Base-by-base conservation (phyloP, 495 filamentous ascomycete genomes). In the Penicillium cataractarum region DNA sequence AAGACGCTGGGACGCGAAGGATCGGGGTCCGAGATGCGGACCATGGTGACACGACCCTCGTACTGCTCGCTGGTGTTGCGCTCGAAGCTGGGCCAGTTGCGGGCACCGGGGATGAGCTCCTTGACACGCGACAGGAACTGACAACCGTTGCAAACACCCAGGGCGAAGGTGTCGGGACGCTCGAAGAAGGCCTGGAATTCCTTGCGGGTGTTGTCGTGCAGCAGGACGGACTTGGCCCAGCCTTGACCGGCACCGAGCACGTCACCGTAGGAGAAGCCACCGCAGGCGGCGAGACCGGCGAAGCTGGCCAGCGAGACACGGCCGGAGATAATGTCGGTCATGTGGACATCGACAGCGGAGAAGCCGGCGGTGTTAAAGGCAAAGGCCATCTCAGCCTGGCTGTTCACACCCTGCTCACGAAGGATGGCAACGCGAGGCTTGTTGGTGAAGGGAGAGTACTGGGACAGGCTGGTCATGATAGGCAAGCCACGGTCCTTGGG, bases 111-210 rank as follows among this genome's bases (percentile, higher is more conserved):
- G 62, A 99, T 96, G 33, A 97, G 77, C 27, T 88, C 86, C 71
- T 89, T 91, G 17, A 99, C 82, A 19, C 90, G 86, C 13, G 88
- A 90, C 22, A 98, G 82, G 86, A 99, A 97, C 76, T 99, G 95
- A 66, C 95, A 97, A 50, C 95, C 95, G 73, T 99, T 99, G 84
- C 95, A 98, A 26, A 98, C 94, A 55, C 96, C 95, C 1, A 99
- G 83, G 8, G 91, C 85, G 76, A 99, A 99, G 9, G 95, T 97
- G 65, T 97, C 90, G 35, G 86, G 84, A 37, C 96, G 86, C 70
- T 89, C 84, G 76, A 99, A 98, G 86, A 99, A 99, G 8, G 72
- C 71, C 65, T 89, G 76, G 78, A 98, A 96, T 65, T 93, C 88
- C 50, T 77, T 78, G 32, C 92, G 86, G 4, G 90, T 88, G 60